Conservation (phyloP, 2,329 filamentous ascomycete species). For the Aureobasidium mangrovei region DNA sequence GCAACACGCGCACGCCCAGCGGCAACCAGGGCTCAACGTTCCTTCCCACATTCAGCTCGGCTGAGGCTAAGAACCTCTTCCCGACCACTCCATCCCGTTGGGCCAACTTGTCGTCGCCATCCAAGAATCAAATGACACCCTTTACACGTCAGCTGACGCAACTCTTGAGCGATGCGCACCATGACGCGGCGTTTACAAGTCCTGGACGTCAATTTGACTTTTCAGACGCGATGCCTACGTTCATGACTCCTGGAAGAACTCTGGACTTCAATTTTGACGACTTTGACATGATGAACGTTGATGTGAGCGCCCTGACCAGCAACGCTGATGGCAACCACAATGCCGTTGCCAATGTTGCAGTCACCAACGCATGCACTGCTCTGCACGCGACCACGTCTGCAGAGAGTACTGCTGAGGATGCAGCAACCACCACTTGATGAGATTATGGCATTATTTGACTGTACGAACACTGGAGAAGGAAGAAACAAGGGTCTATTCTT, state of each 20-base stretch:
- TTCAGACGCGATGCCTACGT: slow-evolving; percentile 24
- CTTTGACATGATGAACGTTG: slow-evolving; percentile 3
- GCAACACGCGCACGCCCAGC: slow-evolving; percentile 20
- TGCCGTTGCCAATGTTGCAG: not conserved
- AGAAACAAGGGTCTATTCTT: not conserved
- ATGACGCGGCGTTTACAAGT: slow-evolving; percentile 21
- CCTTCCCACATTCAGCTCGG: slow-evolving; percentile 26
- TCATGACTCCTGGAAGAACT: slow-evolving; percentile 23
- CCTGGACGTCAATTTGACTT: slow-evolving; percentile 24
- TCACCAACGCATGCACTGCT: slow-evolving; percentile 5
- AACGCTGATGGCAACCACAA: not conserved
- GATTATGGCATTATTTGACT: slow-evolving; percentile 9
- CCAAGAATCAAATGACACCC: slow-evolving; percentile 39
- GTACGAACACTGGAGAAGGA: slow-evolving; percentile 5
- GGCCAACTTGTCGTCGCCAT: slow-evolving; percentile 23
- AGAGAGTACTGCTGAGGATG: not conserved
- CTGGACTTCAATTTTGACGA: slow-evolving; percentile 19
- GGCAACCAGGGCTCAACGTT: slow-evolving; percentile 27
- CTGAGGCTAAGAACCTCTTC: slow-evolving; percentile 18
- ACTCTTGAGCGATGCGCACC: slow-evolving; percentile 47
- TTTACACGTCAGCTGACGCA: slow-evolving; percentile 56
- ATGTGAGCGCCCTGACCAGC: not conserved
- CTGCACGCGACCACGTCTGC: not conserved
- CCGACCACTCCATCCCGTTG: slow-evolving; percentile 28
- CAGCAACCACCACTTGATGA: slow-evolving; percentile 3